Evolutionary conservation across 345 rosid genomes (phyloP).

Genomic region (Theobroma cacao): DNA sequence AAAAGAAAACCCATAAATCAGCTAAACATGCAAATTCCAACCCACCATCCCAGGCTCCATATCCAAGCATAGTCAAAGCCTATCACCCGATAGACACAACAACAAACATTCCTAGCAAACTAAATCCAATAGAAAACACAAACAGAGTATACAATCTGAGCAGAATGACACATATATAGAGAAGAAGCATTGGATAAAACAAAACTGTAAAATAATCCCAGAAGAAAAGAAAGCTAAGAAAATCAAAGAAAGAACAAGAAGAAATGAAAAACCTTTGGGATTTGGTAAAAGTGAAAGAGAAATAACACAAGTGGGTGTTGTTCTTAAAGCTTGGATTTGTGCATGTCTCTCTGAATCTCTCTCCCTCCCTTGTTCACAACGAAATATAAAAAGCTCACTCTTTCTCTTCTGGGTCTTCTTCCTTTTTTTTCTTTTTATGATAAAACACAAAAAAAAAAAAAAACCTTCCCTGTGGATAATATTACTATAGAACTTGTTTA

Average conservation of each 20-base stretch:
- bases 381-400: not conserved
- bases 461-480: not conserved
- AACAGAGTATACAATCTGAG: not conserved
- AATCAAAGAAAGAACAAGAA: slow-evolving; percentile 6
- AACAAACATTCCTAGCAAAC: not conserved
- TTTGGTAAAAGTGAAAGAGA: slow-evolving; percentile 10
- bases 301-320: slow-evolving; percentile 14
- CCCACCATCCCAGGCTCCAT: slow-evolving; percentile 14
- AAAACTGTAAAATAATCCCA: not conserved
- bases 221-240: slow-evolving; percentile 1
- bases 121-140: not conserved
- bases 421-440: too few relatives aligned
- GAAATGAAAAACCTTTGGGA: slow-evolving; percentile 17
- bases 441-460: not conserved
- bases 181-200: not conserved
- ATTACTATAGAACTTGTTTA: not conserved
- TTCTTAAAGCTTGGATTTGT: slow-evolving; percentile 21
- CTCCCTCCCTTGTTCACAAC: not conserved
- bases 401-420: not conserved
- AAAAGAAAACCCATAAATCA: not conserved
- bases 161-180: not conserved
- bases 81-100: slow-evolving; percentile 3
- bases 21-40: slow-evolving; percentile 6
- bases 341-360: slow-evolving; percentile 15
- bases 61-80: not conserved